Evolutionary conservation across 2,329 filamentous ascomycete genomes (phyloP).

Genomic region (Pestalotiopsis sp.): DNA sequence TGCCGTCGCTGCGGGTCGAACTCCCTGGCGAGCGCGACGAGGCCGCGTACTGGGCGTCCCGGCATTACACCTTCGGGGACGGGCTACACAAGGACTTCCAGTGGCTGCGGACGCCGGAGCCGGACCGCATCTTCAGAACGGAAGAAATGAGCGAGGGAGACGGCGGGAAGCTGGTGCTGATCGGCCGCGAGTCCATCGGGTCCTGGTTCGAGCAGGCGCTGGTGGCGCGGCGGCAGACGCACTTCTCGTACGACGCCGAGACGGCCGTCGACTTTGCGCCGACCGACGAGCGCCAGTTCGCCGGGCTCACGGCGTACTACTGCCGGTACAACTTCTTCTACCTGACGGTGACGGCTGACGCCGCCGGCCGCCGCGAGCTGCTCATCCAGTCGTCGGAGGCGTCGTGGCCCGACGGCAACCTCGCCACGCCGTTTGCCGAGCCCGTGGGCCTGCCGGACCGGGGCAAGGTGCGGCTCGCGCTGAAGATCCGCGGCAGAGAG

Average conservation of each 20-base stretch:
- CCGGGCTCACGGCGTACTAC: slow-evolving; percentile 65
- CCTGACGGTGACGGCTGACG: slow-evolving; percentile 58
- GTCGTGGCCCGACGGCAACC: slow-evolving; percentile 55
- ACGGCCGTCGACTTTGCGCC: slow-evolving; percentile 57
- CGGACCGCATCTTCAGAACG: slow-evolving; percentile 53
- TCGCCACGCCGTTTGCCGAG: slow-evolving; percentile 44
- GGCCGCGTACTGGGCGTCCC: slow-evolving; percentile 50
- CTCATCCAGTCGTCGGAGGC: slow-evolving; percentile 59
- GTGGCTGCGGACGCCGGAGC: slow-evolving; percentile 59
- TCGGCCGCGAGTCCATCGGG: slow-evolving; percentile 55
- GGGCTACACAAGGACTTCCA: slow-evolving; percentile 56
- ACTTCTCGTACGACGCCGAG: slow-evolving; percentile 65
- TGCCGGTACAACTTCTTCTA: slow-evolving; percentile 69
- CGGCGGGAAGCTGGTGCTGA: slow-evolving; percentile 45
- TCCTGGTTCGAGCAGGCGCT: slow-evolving; percentile 63
- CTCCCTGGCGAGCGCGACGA: slow-evolving; percentile 52
- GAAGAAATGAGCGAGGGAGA: slow-evolving; percentile 9
- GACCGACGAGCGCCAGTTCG: slow-evolving; percentile 61
- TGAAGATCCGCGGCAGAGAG: slow-evolving; percentile 52
- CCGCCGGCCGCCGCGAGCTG: slow-evolving; percentile 59
- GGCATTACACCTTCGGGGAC: slow-evolving; percentile 48
- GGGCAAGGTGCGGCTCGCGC: slow-evolving; percentile 56
- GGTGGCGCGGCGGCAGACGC: slow-evolving; percentile 56
- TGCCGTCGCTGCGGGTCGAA: slow-evolving; percentile 56
- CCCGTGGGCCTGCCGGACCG: slow-evolving; percentile 54